phyloP scores from a whole-genome alignment of 1,139 yeast species.

The Yamadazyma dendronema region DNA sequence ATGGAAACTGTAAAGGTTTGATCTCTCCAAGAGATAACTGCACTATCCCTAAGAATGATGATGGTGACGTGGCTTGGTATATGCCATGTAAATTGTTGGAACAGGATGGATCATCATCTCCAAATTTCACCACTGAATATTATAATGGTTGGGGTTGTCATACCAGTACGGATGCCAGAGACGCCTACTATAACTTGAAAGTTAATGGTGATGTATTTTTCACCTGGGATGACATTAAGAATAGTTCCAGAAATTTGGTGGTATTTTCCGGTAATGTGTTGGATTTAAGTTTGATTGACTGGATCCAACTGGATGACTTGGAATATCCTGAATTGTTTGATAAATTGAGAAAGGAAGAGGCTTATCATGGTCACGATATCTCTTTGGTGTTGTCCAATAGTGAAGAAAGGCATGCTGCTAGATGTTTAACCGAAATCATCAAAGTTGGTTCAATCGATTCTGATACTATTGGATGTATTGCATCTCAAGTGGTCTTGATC shows the following conservation, averaged over 20 bases:
- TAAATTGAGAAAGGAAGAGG: slow-evolving; percentile 52
- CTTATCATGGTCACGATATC: slow-evolving; percentile 74
- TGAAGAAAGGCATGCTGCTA: slow-evolving; percentile 67
- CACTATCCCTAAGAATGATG: slow-evolving; percentile 63
- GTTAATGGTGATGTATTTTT: slow-evolving; percentile 76
- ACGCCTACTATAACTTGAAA: slow-evolving; percentile 59
- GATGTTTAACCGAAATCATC: slow-evolving; percentile 82
- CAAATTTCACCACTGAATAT: slow-evolving; percentile 59
- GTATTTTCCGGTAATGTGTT: slow-evolving; percentile 88
- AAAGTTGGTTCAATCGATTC: slow-evolving; percentile 90
- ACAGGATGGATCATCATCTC: slow-evolving; percentile 68
- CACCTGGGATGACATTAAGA: slow-evolving; percentile 83
- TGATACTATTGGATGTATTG: slow-evolving; percentile 93
- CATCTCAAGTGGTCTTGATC: slow-evolving; percentile 78
- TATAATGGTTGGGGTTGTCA: slow-evolving; percentile 93
- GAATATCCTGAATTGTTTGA: slow-evolving; percentile 73
- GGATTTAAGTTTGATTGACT: slow-evolving; percentile 71
- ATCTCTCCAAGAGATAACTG: slow-evolving; percentile 72
- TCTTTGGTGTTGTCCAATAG: slow-evolving; percentile 73
- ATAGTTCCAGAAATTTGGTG: slow-evolving; percentile 71
- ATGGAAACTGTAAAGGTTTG: slow-evolving; percentile 84
- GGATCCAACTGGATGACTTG: slow-evolving; percentile 69
- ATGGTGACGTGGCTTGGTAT: slow-evolving; percentile 83
- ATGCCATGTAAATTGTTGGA: slow-evolving; percentile 82
- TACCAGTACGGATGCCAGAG: slow-evolving; percentile 67